Base-by-base conservation (phyloP, 331 rosid species). In the Arachis monticola region DNA sequence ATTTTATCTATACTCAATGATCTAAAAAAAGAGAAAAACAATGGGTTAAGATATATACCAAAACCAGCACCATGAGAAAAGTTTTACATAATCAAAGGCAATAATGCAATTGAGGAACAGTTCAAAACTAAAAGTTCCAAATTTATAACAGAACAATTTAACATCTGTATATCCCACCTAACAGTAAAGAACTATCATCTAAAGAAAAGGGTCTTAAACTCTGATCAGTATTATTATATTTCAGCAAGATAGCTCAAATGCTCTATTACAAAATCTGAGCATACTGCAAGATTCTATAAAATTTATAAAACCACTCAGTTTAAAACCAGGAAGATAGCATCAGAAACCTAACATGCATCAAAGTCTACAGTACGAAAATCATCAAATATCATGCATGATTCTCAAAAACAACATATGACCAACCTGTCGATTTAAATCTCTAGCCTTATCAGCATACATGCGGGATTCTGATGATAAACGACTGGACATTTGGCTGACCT, bases 401-500 rank as follows among this genome's bases (percentile, higher is more conserved):
- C 51, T 69, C 52, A 8, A 41, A 76, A 80, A 45, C 12, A 52
- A 60, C 61, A 53, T 60, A 81, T 50, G 71, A 76, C 87, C 81
- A 69, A 93, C 98, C 96, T 93, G 98, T 56, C 92, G 88, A 81
- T 93, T 93, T 46, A 93, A 81, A 81, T 93, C 98, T 78, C 87
- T 88, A 7, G 98, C 98, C 92, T 88, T 93, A 58, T 93, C 96
- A 67, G 97, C 98, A 82, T 93, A 93, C 40, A 87, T 52, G 63
- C 98, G 98, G 65, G 98, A 89, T 88, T 93, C 98, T 44, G 97
- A 93, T 31, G 98, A 83, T 75, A 93, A 82, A 67, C 96, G 92
- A 74, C 90, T 91, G 17, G 98, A 93, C 98, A 93, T 91, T 89
- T 93, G 90, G 80, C 96, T 93, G 82, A 93, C 98, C 93, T 91